Base-by-base conservation (phyloP, 1,139 yeast genomes). In the Saccharomyces uvarum region DNA sequence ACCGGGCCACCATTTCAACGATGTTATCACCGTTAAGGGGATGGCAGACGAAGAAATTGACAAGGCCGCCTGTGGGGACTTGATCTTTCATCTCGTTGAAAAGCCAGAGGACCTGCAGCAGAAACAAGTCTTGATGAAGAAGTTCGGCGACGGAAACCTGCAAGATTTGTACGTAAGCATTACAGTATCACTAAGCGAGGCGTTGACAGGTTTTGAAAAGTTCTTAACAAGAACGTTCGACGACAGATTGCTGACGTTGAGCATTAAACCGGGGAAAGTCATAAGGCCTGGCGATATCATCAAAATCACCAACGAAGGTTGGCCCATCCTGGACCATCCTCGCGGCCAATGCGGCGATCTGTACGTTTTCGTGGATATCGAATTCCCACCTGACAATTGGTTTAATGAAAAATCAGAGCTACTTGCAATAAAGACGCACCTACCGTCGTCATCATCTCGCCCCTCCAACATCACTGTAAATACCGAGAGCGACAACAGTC, bases 311-410 rank as follows among this genome's bases (percentile, higher is more conserved):
- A 81, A 82, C 48, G 97, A 91, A 69, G 99, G 99, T 1, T 88
- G 95, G 95, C 97, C 97, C 0, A 65, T 79, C 4, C 73, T 74
- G 56, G 71, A 72, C 24, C 62, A 72, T 9, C 67, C 67, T 2
- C 48, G 26, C 27, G 60, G 64, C 14, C 73, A 69, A 50, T 76
- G 77, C 51, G 98, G 98, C 27, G 90, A 89, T 68, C 72, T 93
- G 62, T 91, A 84, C 63, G 75, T 93, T 21, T 80, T 79, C 55
- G 70, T 89, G 26, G 82, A 82, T 26, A 82, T 93, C 53, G 88
- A 83, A 60, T 93, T 93, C 70, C 99, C 98, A 2, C 77, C 78
- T 44, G 95, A 88, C 68, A 80, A 83, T 63, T 88, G 95, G 95
- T 82, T 81, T 64, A 73, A 80, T 64, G 93, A 86, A 66, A 80